Conservation (phyloP, 179 eudicot species). For the Amaranthus tricolor region DNA sequence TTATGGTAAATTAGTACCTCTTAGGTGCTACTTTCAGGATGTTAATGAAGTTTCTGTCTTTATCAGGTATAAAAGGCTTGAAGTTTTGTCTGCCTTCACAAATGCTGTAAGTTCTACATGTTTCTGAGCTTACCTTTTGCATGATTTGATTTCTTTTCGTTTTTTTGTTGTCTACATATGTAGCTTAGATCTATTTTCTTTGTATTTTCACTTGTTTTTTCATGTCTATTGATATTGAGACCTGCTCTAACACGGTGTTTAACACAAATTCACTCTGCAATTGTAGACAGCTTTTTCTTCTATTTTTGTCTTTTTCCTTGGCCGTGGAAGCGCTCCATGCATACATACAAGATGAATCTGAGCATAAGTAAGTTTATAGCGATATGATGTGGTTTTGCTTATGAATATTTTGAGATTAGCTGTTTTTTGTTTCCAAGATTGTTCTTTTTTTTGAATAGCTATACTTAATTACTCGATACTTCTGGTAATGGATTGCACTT, state of each 20-base stretch:
- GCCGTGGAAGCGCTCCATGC: constrained; percentile 99
- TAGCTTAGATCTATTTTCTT: neutral
- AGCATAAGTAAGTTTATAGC: constrained; percentile 81
- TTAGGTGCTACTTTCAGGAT: neutral
- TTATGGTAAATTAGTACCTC: neutral
- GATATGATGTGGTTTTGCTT: neutral
- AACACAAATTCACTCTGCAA: constrained; percentile 45
- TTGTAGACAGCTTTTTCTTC: constrained; percentile 98
- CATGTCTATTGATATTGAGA: neutral
- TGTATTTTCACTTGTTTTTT: neutral
- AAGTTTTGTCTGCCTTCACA: constrained; percentile 94
- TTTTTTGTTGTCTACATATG: neutral
- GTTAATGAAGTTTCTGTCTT: constrained; percentile 13
- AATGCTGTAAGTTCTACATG: constrained; percentile 83
- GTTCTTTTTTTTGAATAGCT: neutral
- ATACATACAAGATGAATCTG: constrained; percentile 97
- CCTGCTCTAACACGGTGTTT: constrained; percentile 21
- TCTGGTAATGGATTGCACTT: neutral
- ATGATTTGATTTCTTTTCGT: neutral
- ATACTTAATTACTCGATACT: neutral
- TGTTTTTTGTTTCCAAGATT: neutral
- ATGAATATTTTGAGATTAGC: neutral
- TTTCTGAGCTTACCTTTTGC: neutral
- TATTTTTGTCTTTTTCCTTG: constrained; percentile 91
- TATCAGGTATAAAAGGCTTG: constrained; percentile 91